Evolutionary conservation across 371 early-diverging fungal species (phyloP), one percentile per base, ranked within the genome.

Genomic region (Apophysomyces ossiformis): DNA sequence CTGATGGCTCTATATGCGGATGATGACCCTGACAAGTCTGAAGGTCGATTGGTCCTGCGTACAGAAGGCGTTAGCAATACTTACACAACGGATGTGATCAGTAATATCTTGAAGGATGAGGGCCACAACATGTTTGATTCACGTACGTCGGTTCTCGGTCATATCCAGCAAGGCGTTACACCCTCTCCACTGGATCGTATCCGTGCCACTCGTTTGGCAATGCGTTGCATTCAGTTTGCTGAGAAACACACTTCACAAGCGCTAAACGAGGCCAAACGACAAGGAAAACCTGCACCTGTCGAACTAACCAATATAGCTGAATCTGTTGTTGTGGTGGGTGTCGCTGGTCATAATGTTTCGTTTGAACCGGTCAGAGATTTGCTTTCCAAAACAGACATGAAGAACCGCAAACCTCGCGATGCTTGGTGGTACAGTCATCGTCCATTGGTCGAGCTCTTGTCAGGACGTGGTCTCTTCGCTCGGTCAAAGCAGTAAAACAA

Each of bases 121-220:
- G 93, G 96, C n/a, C 82, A 87, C 37, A 90, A 90, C 4, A 82
- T 94, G 70, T 99, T 95, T 81, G 95, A 96, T 71, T 93, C 96
- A 0, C 89, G 96, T 47, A 95, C 96, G 13, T 89, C 96, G 18
- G 92, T 97, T 11, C 83, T 99, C 44, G 99, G 99, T 12, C 97
- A 99, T 71, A 83, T 99, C 62, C 99, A 99, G 79, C 98, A 98
- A 79, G 99, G 99, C 61, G 93, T 92, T 47, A 90, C 92, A 15
- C 98, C 99, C 8, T 91, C 93, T 11, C 99, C 99, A 6, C 78
- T 98, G 61, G 99, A 99, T 79, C 93, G 99, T 63, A 89, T 97
- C 65, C 90, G 96, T 38, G 97, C 97, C 9, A 92, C 92, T 16
- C 86, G 92, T 35, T 82, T 95, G 64, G 97, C 96, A 15, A 88